phyloP scores from a whole-genome alignment of 2,329 filamentous ascomycete species.

The Aspergillus sclerotialis region DNA sequence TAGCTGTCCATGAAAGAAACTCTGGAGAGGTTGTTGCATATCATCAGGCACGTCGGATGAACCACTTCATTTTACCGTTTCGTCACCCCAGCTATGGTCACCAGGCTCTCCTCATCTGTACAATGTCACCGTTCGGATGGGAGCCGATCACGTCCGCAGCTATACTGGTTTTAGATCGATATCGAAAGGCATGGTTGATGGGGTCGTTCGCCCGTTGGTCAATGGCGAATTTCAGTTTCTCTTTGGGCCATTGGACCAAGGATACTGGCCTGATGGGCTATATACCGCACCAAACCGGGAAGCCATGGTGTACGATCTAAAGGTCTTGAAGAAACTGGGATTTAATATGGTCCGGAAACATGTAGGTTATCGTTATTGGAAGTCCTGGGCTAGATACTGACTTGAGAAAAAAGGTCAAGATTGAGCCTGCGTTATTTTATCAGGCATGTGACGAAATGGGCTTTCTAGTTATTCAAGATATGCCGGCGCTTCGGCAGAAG shows the following conservation, averaged over 20 bases:
- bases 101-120: slow-evolving; percentile 58
- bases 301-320: slow-evolving; percentile 61
- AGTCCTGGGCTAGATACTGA: not conserved
- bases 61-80: slow-evolving; percentile 50
- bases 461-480: slow-evolving; percentile 63
- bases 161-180: slow-evolving; percentile 66
- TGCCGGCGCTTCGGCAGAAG: slow-evolving; percentile 52
- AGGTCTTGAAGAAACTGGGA: slow-evolving; percentile 57
- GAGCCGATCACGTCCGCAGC: slow-evolving; percentile 50
- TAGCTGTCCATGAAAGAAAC: slow-evolving; percentile 30
- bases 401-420: slow-evolving; percentile 49
- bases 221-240: slow-evolving; percentile 64
- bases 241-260: slow-evolving; percentile 64
- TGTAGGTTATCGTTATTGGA: slow-evolving; percentile 32
- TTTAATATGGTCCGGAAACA: slow-evolving; percentile 69
- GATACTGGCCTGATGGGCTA: slow-evolving; percentile 64
- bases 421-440: slow-evolving; percentile 62
- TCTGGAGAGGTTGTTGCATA: slow-evolving; percentile 37
- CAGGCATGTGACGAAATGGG: slow-evolving; percentile 61
- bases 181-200: slow-evolving; percentile 49
- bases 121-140: slow-evolving; percentile 52
- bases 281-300: slow-evolving; percentile 59
- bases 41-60: slow-evolving; percentile 41
- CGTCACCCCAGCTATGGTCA: slow-evolving; percentile 56
- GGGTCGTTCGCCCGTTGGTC: slow-evolving; percentile 54